A percentile compares a stretch with the other conserved stretches of the same genome.
These are phyloP conservation scores for Haberlea rhodopensis DNA, from an alignment of 257 asterid genomes.

Conservation along the genomic window DNA sequence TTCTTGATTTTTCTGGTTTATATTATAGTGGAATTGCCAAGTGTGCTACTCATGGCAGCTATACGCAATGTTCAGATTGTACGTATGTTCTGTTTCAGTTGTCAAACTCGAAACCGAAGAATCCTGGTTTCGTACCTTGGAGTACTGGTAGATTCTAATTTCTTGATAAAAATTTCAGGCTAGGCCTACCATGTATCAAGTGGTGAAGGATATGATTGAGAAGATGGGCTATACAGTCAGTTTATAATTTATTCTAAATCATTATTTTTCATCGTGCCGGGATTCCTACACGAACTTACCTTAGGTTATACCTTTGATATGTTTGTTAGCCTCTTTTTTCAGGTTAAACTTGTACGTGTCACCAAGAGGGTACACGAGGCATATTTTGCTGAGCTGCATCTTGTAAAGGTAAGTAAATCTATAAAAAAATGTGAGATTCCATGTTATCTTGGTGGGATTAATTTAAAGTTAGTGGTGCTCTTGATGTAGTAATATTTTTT, in stretches of 20 bases:
- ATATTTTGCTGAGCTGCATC: constrained; percentile 80
- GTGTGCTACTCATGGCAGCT: constrained; percentile 96
- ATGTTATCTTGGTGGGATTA: neutral
- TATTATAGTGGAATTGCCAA: constrained; percentile 95
- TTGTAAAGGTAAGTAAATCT: constrained; percentile 53
- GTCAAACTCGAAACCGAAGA: neutral
- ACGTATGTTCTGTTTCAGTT: constrained; percentile 29
- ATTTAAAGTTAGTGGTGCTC: neutral
- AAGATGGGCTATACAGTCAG: constrained; percentile 93
- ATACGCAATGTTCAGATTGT: constrained; percentile 91
- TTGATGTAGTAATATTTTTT: neutral
- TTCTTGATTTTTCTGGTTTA: constrained; percentile 22
- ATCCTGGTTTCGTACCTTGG: neutral
- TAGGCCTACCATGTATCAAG: constrained; percentile 94
- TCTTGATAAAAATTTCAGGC: constrained; percentile 49
- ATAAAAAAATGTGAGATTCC: neutral
- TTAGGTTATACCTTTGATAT: neutral
- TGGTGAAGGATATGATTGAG: constrained; percentile 87
- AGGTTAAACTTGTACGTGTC: constrained; percentile 92
- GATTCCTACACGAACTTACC: neutral
- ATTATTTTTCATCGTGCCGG: neutral
- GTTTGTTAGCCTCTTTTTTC: constrained; percentile 14
- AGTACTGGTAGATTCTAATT: constrained; percentile 17
- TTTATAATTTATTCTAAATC: constrained; percentile 12
- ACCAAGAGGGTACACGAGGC: constrained; percentile 98